A percentile compares a stretch with the other conserved stretches of the same genome.
These are phyloP conservation scores for Boletus subcaerulescens DNA, from an alignment of 768 basidiomycete species.

Conservation along the genomic window DNA sequence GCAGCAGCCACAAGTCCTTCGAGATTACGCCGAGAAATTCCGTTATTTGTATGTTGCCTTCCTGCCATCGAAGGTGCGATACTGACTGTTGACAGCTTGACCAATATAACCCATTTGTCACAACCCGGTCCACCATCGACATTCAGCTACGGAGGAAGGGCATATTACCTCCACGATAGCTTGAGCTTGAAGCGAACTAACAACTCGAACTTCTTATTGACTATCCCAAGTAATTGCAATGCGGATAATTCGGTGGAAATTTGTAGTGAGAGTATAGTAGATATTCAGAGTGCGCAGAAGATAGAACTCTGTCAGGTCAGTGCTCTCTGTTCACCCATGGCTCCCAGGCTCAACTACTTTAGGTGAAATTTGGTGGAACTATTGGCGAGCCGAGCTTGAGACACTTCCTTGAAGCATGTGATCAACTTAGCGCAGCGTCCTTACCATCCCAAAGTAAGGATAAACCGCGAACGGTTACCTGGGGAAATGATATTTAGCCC, in stretches of 20 bases:
- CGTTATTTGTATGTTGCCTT: constrained; percentile 40
- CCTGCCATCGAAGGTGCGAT: background rate
- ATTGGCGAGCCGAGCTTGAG: constrained; percentile 43
- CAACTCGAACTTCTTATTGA: no score
- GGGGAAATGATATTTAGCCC: constrained; percentile 5
- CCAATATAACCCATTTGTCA: constrained; percentile 16
- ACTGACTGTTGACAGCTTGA: constrained; percentile 33
- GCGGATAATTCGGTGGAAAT: constrained; percentile 12
- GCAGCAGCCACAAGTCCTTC: constrained; percentile 42
- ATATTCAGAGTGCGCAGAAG: constrained; percentile 54
- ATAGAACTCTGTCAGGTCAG: constrained; percentile 54
- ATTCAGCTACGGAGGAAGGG: constrained; percentile 33
- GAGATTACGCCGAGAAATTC: constrained; percentile 40
- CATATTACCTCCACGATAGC: constrained; percentile 47
- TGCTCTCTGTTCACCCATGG: background rate
- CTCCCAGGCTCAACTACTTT: background rate
- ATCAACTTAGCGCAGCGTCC: constrained; percentile 37
- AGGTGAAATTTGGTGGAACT: constrained; percentile 47
- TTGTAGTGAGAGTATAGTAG: constrained; percentile 47
- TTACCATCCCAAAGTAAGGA: constrained; percentile 27
- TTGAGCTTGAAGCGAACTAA: constrained; percentile 50
- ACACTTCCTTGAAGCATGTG: constrained; percentile 41
- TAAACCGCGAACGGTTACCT: constrained; percentile 2
- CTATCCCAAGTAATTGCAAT: constrained; percentile 22
- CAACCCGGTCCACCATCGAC: constrained; percentile 50